Percentiles rank a stretch among this genome's conserved stretches.
Conservation (phyloP, 768 basidiomycete species). For the Pleurotus platypus region DNA sequence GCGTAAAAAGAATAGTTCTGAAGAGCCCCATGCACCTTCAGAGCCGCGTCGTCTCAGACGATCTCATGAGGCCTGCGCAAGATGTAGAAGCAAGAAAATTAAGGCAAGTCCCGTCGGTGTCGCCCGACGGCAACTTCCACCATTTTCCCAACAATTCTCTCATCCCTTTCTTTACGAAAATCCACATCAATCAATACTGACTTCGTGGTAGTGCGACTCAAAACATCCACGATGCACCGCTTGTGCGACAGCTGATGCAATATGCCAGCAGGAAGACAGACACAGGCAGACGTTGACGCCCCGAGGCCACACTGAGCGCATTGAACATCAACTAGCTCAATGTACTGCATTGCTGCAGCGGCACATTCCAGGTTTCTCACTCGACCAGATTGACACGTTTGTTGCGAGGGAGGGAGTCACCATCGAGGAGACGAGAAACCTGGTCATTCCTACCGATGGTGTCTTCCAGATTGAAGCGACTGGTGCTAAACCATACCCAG, state of each 20-base stretch:
- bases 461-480: constrained; percentile 21
- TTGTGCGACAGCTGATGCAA: constrained; percentile 73
- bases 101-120: constrained; percentile 75
- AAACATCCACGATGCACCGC: constrained; percentile 86
- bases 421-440: constrained; percentile 13
- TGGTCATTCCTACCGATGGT: constrained; percentile 8
- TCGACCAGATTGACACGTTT: constrained; percentile 63
- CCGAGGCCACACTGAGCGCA: constrained; percentile 75
- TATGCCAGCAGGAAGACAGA: constrained; percentile 85
- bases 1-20: constrained; percentile 52
- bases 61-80: constrained; percentile 89
- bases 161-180: constrained; percentile 35
- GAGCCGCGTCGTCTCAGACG: constrained; percentile 81
- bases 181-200: constrained; percentile 23
- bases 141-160: constrained; percentile 12
- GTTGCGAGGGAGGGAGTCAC: constrained; percentile 69
- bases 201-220: constrained; percentile 71
- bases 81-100: constrained; percentile 96
- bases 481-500: background rate
- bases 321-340: constrained; percentile 77
- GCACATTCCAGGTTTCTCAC: constrained; percentile 62
- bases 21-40: constrained; percentile 51
- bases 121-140: constrained; percentile 84
- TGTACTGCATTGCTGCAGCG: constrained; percentile 79
- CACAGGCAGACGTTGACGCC: constrained; percentile 85